Percentiles rank a stretch among this genome's conserved stretches.
Conservation (phyloP, 2,329 filamentous ascomycete genomes). For the Cladosporium phlei region DNA sequence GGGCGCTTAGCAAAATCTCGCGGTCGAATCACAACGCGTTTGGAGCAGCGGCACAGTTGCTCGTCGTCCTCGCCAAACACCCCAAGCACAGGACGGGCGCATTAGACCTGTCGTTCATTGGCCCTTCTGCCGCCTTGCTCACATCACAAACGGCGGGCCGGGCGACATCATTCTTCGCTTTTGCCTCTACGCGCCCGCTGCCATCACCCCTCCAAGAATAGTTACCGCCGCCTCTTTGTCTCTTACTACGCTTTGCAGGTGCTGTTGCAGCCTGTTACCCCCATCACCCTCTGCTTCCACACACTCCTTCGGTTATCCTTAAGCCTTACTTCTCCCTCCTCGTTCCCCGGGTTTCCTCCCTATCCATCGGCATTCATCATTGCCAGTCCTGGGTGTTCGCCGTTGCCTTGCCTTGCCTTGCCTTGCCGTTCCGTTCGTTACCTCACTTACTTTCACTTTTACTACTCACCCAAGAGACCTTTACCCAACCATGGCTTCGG, state of each 20-base stretch:
- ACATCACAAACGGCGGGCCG: constrained; percentile 14
- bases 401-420: not conserved
- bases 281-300: constrained; percentile 2
- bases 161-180: constrained; percentile 6
- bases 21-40: constrained; percentile 3
- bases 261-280: constrained; percentile 1
- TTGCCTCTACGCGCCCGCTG: constrained; percentile 9
- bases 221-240: constrained; percentile 11
- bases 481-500: constrained; percentile 6
- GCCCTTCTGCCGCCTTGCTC: constrained; percentile 10
- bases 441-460: constrained; percentile 3
- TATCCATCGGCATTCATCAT: constrained; percentile 7
- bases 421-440: constrained; percentile 3
- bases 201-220: constrained; percentile 5
- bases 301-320: constrained; percentile 10
- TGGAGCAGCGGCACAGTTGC: constrained; percentile 5
- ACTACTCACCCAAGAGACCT: not conserved
- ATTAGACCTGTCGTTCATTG: constrained; percentile 4
- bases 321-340: constrained; percentile 10
- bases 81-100: constrained; percentile 2
- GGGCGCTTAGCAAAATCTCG: not conserved
- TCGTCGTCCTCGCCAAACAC: constrained; percentile 3
- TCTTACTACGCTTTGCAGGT: constrained; percentile 6
- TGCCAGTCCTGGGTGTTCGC: constrained; percentile 10
- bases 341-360: constrained; percentile 8